phyloP scores from a whole-genome alignment of 208 protist genomes.

The Trypanosoma theileri region DNA sequence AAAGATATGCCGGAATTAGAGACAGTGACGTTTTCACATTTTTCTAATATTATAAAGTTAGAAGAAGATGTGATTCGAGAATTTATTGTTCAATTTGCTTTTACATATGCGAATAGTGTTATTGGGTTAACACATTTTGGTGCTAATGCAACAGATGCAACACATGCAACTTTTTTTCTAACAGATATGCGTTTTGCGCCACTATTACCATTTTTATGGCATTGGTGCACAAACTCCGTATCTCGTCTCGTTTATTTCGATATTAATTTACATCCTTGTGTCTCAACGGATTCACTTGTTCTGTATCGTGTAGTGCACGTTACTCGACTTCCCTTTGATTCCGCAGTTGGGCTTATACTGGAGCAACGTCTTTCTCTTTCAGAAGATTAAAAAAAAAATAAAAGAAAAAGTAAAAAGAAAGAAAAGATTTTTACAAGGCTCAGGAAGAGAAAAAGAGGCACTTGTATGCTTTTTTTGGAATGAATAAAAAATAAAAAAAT shows the following conservation, averaged over 20 bases:
- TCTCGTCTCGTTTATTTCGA: background rate
- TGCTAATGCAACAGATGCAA: constrained; percentile 12
- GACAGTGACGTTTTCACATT: background rate
- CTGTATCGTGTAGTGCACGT: constrained; percentile 22
- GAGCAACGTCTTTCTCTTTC: constrained; percentile 10
- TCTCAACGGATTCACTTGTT: background rate
- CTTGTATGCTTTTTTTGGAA: background rate
- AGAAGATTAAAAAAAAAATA: background rate
- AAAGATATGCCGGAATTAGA: constrained; percentile 29
- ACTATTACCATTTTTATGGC: constrained; percentile 43
- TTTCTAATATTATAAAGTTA: background rate
- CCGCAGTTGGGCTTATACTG: constrained; percentile 19
- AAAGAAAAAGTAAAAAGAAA: background rate
- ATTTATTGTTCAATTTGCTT: constrained; percentile 53
- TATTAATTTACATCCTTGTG: background rate
- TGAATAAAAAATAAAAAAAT: background rate
- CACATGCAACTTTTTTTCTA: constrained; percentile 39
- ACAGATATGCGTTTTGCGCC: constrained; percentile 26
- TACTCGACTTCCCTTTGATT: constrained; percentile 13
- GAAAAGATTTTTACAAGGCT: too few relatives aligned
- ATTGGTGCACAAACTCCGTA: background rate
- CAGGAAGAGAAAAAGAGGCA: background rate
- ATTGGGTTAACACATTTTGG: constrained; percentile 42
- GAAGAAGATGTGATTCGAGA: constrained; percentile 10
- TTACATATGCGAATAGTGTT: constrained; percentile 58